These are phyloP conservation scores for Lojkania enalia DNA, from an alignment of 2,329 filamentous ascomycete species.

Conservation along the genomic window DNA sequence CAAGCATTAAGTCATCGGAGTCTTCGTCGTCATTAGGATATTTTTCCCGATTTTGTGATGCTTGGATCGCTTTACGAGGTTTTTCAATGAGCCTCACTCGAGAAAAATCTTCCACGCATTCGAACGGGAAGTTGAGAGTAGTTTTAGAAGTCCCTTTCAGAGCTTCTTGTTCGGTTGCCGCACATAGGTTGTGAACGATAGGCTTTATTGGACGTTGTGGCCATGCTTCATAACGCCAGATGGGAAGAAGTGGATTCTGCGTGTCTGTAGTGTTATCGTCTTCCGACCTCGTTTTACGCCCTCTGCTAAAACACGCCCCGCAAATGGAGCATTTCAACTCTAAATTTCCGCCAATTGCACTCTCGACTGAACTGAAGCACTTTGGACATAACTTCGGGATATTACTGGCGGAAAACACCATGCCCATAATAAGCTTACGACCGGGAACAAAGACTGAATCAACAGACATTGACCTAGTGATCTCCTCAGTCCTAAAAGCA, in stretches of 20 bases:
- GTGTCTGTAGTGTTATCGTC: background rate
- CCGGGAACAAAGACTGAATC: background rate
- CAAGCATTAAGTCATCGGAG: too few species aligned
- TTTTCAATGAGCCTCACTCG: background rate
- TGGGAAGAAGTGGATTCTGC: background rate
- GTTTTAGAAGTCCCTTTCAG: background rate
- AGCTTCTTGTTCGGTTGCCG: background rate
- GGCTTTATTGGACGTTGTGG: background rate
- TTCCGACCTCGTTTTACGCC: background rate
- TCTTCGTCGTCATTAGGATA: too few species aligned
- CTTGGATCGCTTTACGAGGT: background rate
- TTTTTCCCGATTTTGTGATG: too few species aligned
- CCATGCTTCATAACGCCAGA: background rate
- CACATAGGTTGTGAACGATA: background rate
- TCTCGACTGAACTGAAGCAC: background rate
- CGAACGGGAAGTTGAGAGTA: background rate
- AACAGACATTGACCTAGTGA: background rate
- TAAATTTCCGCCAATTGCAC: background rate
- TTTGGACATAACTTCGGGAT: background rate
- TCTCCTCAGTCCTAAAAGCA: background rate
- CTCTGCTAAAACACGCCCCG: background rate
- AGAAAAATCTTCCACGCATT: background rate
- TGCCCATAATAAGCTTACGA: background rate
- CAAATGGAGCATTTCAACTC: background rate
- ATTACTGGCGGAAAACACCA: background rate